phyloP scores from a whole-genome alignment of 352 stramenopile genomes.

The Elongisporangium anandrum region DNA sequence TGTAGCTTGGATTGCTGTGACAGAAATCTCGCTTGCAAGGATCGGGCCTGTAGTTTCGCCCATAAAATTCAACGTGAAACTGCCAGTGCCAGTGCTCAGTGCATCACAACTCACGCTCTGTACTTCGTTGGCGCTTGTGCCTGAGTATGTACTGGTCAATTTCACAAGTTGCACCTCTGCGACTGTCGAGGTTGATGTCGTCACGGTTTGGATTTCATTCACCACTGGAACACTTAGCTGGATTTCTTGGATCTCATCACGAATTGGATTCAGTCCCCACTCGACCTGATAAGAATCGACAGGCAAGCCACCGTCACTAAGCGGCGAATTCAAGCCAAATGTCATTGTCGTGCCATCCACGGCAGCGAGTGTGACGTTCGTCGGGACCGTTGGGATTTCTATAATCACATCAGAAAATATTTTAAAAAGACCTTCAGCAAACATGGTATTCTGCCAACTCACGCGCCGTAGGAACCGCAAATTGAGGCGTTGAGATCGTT shows the following conservation, averaged over 20 bases:
- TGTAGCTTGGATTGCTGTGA: constrained; percentile 70
- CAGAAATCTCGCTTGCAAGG: constrained; percentile 61
- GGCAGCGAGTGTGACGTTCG: constrained; percentile 70
- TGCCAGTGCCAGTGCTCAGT: constrained; percentile 50
- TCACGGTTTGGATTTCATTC: constrained; percentile 74
- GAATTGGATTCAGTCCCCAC: constrained; percentile 77
- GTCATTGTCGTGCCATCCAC: constrained; percentile 88
- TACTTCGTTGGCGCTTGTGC: constrained; percentile 60
- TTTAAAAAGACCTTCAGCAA: background rate
- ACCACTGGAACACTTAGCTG: constrained; percentile 49
- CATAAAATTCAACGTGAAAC: constrained; percentile 84
- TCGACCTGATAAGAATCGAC: constrained; percentile 92
- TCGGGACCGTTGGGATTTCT: constrained; percentile 60
- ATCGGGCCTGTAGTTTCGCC: constrained; percentile 90
- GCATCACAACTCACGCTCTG: constrained; percentile 93
- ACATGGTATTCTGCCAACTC: constrained; percentile 11
- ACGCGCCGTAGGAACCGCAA: constrained; percentile 81
- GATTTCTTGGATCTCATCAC: constrained; percentile 80
- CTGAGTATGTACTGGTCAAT: constrained; percentile 74
- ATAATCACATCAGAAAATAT: background rate
- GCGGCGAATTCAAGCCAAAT: constrained; percentile 70
- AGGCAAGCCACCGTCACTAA: constrained; percentile 78
- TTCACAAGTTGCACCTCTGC: constrained; percentile 90
- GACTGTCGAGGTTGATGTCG: constrained; percentile 50
- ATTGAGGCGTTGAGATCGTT: constrained; percentile 78